phyloP scores from a whole-genome alignment of 371 early-diverging fungal species.

The Rhizopus microsporus region DNA sequence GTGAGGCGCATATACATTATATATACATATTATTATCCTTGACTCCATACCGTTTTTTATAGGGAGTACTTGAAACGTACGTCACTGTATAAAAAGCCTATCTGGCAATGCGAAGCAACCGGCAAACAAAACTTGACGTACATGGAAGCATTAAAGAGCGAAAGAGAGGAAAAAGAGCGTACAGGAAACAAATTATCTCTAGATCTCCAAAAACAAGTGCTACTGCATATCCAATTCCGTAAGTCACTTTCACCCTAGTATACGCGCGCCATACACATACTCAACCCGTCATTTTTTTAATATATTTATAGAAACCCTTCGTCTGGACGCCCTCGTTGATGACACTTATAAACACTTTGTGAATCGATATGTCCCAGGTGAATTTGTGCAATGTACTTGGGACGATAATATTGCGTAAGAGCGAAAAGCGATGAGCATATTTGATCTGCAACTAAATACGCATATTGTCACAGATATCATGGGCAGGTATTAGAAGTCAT shows the following conservation, averaged over 20 bases:
- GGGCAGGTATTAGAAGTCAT: constrained; percentile 32
- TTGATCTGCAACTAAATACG: neutral
- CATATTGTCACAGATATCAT: constrained; percentile 29
- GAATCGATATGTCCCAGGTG: constrained; percentile 48
- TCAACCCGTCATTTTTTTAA: neutral
- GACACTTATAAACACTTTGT: constrained; percentile 49
- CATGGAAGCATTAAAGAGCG: constrained; percentile 76
- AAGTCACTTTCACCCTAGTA: constrained; percentile 16
- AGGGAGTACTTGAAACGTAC: constrained; percentile 77
- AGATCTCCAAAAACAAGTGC: constrained; percentile 62
- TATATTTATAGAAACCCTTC: constrained; percentile 41
- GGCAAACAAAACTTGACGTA: constrained; percentile 78
- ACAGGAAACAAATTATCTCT: constrained; percentile 67
- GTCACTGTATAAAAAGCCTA: constrained; percentile 65
- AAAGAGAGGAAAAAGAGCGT: constrained; percentile 59
- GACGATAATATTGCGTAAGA: constrained; percentile 46
- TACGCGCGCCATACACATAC: neutral
- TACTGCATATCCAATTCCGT: constrained; percentile 75
- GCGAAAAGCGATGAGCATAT: neutral
- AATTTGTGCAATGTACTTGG: constrained; percentile 53
- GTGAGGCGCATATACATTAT: neutral
- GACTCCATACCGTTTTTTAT: constrained; percentile 13
- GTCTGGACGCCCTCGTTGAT: constrained; percentile 59
- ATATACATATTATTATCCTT: constrained; percentile 5
- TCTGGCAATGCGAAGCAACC: constrained; percentile 82